These are phyloP conservation scores for Eutypa lata DNA, from an alignment of 2,329 filamentous ascomycete genomes.

Conservation along the genomic window DNA sequence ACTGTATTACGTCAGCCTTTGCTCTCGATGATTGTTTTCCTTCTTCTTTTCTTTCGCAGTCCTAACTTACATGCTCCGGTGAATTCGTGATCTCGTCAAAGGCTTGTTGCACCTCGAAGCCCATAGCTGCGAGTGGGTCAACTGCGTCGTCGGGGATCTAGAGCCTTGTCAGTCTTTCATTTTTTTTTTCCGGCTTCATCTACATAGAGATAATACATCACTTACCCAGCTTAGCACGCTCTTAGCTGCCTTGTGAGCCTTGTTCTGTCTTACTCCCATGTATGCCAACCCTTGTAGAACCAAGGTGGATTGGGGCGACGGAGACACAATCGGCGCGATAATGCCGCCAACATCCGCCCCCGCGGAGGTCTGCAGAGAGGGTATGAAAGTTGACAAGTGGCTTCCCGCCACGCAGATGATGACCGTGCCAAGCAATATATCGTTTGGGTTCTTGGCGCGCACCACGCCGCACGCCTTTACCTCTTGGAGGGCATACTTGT, in stretches of 20 bases:
- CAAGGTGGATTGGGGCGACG: slow-evolving; percentile 64
- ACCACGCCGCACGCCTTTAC: slow-evolving; percentile 76
- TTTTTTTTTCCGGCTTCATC: background rate
- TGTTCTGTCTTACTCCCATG: slow-evolving; percentile 79
- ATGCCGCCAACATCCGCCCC: slow-evolving; percentile 68
- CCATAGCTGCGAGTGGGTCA: slow-evolving; percentile 29
- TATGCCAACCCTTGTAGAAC: slow-evolving; percentile 74
- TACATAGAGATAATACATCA: slow-evolving; percentile 12
- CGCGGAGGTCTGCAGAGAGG: slow-evolving; percentile 58
- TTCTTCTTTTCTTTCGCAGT: too few relatives aligned
- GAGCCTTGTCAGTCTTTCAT: background rate
- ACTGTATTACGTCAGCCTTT: background rate
- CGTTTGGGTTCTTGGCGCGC: slow-evolving; percentile 69
- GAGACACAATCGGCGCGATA: slow-evolving; percentile 73
- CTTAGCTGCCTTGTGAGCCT: slow-evolving; percentile 69
- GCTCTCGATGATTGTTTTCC: too few relatives aligned
- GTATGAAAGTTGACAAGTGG: slow-evolving; percentile 65
- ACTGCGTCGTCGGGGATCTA: slow-evolving; percentile 29
- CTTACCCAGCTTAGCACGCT: slow-evolving; percentile 79
- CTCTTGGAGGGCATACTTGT: slow-evolving; percentile 70
- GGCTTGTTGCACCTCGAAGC: slow-evolving; percentile 29
- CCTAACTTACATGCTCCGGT: slow-evolving; percentile 31
- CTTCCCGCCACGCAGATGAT: slow-evolving; percentile 74
- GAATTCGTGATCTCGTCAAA: slow-evolving; percentile 33
- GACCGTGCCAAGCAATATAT: slow-evolving; percentile 72